Evolutionary conservation across 2,329 filamentous ascomycete species (phyloP).

Genomic region (Pezicula neosporulosa): DNA sequence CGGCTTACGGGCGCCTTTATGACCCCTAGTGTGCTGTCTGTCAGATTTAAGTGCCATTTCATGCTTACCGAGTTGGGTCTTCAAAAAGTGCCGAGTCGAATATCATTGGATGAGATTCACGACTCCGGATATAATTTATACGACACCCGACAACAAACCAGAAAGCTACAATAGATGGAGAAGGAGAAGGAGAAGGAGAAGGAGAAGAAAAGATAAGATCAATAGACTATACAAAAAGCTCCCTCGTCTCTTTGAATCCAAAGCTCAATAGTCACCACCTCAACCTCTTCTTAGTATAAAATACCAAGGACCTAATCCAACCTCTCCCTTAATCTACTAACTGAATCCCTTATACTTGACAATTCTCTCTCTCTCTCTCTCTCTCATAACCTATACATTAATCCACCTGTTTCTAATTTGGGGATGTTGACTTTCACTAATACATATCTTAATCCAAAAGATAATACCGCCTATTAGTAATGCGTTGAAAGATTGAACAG

Average conservation of each 20-base stretch:
- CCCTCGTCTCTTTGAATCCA: not conserved
- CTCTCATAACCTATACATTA: constrained; percentile 44
- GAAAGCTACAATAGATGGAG: too few species aligned
- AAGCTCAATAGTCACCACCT: not conserved
- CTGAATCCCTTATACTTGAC: not conserved
- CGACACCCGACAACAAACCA: too few species aligned
- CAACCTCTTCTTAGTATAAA: not conserved
- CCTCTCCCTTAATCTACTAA: not conserved
- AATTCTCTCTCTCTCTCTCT: too few species aligned
- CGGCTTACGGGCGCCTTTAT: too few species aligned
- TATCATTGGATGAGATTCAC: too few species aligned
- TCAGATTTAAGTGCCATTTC: too few species aligned
- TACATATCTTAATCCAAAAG: constrained; percentile 41
- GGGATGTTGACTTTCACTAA: constrained; percentile 48
- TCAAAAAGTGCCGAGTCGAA: too few species aligned
- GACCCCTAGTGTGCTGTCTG: too few species aligned
- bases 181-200: too few species aligned
- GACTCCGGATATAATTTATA: too few species aligned
- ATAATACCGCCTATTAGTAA: constrained; percentile 50
- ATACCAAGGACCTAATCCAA: not conserved
- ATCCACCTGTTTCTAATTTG: constrained; percentile 50
- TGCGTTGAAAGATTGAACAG: constrained; percentile 46
- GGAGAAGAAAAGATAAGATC: too few species aligned
- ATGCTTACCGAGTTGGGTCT: too few species aligned
- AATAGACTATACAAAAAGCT: not conserved